Conservation (phyloP, 2,329 filamentous ascomycete genomes). For the Exophiala spinifera region DNA sequence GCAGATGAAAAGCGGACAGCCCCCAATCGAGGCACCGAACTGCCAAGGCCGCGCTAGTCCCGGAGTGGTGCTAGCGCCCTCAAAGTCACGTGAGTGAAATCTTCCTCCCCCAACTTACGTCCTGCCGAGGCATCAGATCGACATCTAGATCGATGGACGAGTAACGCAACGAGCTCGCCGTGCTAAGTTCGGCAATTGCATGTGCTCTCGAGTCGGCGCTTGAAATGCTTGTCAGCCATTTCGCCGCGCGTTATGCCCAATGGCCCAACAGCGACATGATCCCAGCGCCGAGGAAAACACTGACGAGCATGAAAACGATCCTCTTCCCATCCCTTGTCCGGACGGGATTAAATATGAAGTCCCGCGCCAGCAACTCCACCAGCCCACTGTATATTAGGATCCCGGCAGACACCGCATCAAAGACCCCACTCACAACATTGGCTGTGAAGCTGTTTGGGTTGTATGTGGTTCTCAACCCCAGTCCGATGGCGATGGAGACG, state of each 20-base stretch:
- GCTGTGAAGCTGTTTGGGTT: slow-evolving; percentile 41
- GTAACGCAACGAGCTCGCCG: too few species aligned
- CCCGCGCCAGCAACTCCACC: slow-evolving; percentile 49
- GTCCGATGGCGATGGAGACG: slow-evolving; percentile 48
- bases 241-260: slow-evolving; percentile 45
- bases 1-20: slow-evolving; percentile 2
- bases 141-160: too few species aligned
- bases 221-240: too few species aligned
- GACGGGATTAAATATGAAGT: slow-evolving; percentile 50
- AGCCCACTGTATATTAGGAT: slow-evolving; percentile 51
- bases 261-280: slow-evolving; percentile 52
- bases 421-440: slow-evolving; percentile 44
- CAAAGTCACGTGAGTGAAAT: neutral
- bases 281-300: slow-evolving; percentile 39
- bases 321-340: slow-evolving; percentile 39
- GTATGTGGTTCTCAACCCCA: slow-evolving; percentile 46
- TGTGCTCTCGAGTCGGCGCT: neutral
- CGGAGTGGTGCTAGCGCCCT: neutral
- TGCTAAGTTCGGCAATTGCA: neutral
- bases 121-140: too few species aligned
- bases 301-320: slow-evolving; percentile 43
- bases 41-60: neutral
- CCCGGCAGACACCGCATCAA: slow-evolving; percentile 48
- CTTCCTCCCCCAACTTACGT: too few species aligned
- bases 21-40: neutral